phyloP scores from a whole-genome alignment of 2,329 filamentous ascomycete species.

The Aureobasidium pullulans region DNA sequence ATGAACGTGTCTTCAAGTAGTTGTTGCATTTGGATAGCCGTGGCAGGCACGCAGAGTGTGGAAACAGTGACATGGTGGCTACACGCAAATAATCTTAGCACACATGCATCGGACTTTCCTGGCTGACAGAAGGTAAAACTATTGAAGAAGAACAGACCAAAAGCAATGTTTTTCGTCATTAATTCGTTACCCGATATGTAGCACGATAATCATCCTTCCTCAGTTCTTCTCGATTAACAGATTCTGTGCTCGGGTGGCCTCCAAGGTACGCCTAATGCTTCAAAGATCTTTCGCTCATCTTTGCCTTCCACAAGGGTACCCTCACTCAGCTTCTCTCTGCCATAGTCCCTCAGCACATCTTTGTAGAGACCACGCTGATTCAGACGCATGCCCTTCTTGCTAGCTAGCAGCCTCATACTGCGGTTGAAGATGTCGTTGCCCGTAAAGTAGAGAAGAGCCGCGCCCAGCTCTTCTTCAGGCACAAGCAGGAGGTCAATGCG shows the following conservation, averaged over 20 bases:
- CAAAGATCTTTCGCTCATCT: slow-evolving; percentile 74
- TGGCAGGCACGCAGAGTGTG: too few species aligned
- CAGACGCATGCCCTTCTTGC: slow-evolving; percentile 72
- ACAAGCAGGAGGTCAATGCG: slow-evolving; percentile 81
- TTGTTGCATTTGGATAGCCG: too few species aligned
- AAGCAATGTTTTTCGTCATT: too few species aligned
- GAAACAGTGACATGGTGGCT: too few species aligned
- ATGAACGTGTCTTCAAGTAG: too few species aligned
- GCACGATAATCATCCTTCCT: background rate
- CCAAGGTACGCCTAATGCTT: slow-evolving; percentile 76
- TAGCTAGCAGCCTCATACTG: slow-evolving; percentile 71
- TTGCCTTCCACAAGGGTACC: slow-evolving; percentile 66
- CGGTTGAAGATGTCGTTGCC: slow-evolving; percentile 93
- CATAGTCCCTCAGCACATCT: slow-evolving; percentile 56
- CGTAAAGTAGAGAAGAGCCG: slow-evolving; percentile 88
- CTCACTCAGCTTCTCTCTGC: slow-evolving; percentile 54
- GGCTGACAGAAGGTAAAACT: too few species aligned
- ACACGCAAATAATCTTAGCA: too few species aligned
- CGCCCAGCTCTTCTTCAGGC: slow-evolving; percentile 70
- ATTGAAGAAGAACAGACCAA: too few species aligned
- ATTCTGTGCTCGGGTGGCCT: slow-evolving; percentile 68
- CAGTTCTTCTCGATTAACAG: slow-evolving; percentile 43
- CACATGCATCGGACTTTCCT: too few species aligned
- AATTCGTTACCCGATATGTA: too few species aligned
- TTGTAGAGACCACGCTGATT: slow-evolving; percentile 77